These are phyloP conservation scores for Alternaria panax DNA, from an alignment of 2,329 filamentous ascomycete species.

Conservation along the genomic window DNA sequence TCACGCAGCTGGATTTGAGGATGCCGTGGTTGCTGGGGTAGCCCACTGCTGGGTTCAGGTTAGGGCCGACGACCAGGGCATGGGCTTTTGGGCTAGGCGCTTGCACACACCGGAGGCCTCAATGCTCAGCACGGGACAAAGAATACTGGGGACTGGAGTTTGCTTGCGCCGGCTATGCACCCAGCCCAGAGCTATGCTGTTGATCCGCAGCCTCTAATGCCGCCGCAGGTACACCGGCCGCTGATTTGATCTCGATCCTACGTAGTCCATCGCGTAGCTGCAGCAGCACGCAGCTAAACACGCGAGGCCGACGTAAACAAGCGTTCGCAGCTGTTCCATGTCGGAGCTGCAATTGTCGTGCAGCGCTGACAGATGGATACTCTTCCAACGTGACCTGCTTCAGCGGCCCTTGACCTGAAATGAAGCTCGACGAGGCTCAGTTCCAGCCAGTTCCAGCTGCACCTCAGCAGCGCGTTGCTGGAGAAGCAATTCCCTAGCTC, in stretches of 20 bases:
- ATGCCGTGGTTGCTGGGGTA: slow-evolving; percentile 40
- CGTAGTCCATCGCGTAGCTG: slow-evolving; percentile 13
- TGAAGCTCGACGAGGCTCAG: slow-evolving; percentile 23
- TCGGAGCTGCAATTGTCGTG: not conserved
- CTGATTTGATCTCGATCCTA: slow-evolving; percentile 22
- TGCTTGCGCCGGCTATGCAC: slow-evolving; percentile 29
- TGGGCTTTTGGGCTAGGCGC: slow-evolving; percentile 35
- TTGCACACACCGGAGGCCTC: slow-evolving; percentile 37
- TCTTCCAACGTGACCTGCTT: slow-evolving; percentile 26
- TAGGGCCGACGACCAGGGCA: slow-evolving; percentile 33
- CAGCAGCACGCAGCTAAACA: slow-evolving; percentile 10
- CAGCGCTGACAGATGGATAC: not conserved
- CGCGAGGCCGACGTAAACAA: slow-evolving; percentile 25
- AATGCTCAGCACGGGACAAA: slow-evolving; percentile 33
- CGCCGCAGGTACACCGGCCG: slow-evolving; percentile 23
- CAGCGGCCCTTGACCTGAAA: slow-evolving; percentile 10
- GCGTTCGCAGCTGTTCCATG: slow-evolving; percentile 13
- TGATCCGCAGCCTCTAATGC: slow-evolving; percentile 30
- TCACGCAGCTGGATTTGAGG: slow-evolving; percentile 49
- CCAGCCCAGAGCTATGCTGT: slow-evolving; percentile 25
- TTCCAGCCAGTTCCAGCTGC: slow-evolving; percentile 17
- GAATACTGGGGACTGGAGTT: slow-evolving; percentile 23
- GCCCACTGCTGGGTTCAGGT: slow-evolving; percentile 35
- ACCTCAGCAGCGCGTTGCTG: slow-evolving; percentile 31
- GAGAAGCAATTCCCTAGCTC: slow-evolving; percentile 26